A percentile compares a stretch with the other conserved stretches of the same genome.
phyloP scores from a whole-genome alignment of 345 rosid genomes.

The Euphorbia tirucalli region DNA sequence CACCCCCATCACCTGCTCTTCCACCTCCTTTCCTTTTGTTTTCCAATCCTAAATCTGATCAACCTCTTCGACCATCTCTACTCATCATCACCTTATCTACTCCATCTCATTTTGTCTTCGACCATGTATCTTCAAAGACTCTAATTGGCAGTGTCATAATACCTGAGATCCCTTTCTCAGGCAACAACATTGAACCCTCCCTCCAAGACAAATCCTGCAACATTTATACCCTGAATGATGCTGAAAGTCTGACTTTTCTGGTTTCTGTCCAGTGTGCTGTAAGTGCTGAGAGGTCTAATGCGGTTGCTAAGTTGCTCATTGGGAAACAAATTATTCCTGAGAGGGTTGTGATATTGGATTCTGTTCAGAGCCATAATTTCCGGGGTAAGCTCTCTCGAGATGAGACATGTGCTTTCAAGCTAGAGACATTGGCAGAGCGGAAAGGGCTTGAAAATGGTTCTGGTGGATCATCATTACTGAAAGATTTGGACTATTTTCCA shows the following conservation, averaged over 20 bases:
- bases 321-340: constrained; percentile 66
- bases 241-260: constrained; percentile 41
- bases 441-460: constrained; percentile 22
- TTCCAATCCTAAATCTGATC: constrained; percentile 48
- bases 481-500: constrained; percentile 72
- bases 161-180: constrained; percentile 74
- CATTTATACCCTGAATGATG: constrained; percentile 49
- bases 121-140: constrained; percentile 53
- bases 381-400: constrained; percentile 77
- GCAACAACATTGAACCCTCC: constrained; percentile 59
- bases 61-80: constrained; percentile 64
- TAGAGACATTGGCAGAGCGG: constrained; percentile 72
- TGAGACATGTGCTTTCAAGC: constrained; percentile 65
- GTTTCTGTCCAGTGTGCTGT: constrained; percentile 63
- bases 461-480: constrained; percentile 36
- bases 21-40: constrained; percentile 73
- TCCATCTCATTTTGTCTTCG: constrained; percentile 56
- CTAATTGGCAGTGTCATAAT: constrained; percentile 69
- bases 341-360: constrained; percentile 62
- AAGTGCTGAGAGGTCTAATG: constrained; percentile 63
- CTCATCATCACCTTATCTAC: constrained; percentile 72
- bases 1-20: constrained; percentile 43
- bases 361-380: constrained; percentile 76
- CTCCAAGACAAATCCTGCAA: constrained; percentile 78
- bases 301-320: constrained; percentile 65